These are phyloP conservation scores for Lichtheimia ramosa DNA, from an alignment of 371 early-diverging fungal species.

Conservation along the genomic window DNA sequence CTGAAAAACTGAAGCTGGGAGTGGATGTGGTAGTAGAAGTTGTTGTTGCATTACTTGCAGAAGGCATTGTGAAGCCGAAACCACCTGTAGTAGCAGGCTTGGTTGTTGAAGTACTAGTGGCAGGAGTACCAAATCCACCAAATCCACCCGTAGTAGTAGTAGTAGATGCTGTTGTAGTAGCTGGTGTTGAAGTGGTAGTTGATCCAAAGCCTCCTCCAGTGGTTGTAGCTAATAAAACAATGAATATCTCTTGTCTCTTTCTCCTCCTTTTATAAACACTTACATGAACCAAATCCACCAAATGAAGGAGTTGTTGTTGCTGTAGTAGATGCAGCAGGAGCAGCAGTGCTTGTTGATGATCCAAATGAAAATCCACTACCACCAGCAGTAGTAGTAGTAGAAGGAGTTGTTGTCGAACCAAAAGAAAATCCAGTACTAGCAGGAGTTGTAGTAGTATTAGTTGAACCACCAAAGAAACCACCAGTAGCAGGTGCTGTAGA, in stretches of 20 bases:
- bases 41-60: slow-evolving; percentile 4
- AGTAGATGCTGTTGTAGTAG: not conserved
- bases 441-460: slow-evolving; percentile 1
- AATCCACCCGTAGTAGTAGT: slow-evolving; percentile 15
- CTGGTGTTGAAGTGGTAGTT: too few species aligned
- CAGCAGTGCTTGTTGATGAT: not conserved
- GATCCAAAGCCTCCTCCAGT: slow-evolving; percentile 1
- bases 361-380: not conserved
- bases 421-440: slow-evolving; percentile 5
- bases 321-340: not conserved
- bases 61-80: slow-evolving; percentile 7
- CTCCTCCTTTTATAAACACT: not conserved
- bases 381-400: not conserved
- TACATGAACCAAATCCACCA: not conserved
- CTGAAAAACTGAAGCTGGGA: not conserved
- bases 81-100: slow-evolving; percentile 10
- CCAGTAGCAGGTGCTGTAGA: slow-evolving; percentile 13
- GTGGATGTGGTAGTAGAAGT: slow-evolving; percentile 3
- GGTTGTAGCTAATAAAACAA: not conserved
- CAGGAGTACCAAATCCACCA: slow-evolving; percentile 13
- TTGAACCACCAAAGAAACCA: slow-evolving; percentile 6
- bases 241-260: not conserved
- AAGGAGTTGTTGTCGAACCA: not conserved
- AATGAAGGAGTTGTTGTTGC: not conserved
- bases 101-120: not conserved